phyloP scores from a whole-genome alignment of 176 grass and related monocot species.

The Canna indica region DNA sequence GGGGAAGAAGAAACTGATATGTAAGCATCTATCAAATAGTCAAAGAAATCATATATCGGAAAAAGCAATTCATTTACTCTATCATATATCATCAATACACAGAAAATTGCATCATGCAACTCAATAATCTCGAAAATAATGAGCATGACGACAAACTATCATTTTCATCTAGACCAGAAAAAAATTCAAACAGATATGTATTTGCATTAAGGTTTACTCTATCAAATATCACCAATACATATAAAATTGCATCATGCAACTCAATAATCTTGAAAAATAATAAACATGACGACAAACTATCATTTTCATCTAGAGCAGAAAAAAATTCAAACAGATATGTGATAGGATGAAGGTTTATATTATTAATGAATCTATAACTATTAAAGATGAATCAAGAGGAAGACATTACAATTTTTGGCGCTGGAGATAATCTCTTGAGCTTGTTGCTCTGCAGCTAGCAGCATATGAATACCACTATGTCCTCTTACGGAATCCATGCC shows the following conservation, averaged over 20 bases:
- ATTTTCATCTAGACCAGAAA: not conserved
- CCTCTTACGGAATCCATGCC: constrained; percentile 1
- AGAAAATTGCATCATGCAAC: not conserved
- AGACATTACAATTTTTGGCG: constrained; percentile 6
- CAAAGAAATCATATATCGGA: not conserved
- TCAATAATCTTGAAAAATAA: not conserved
- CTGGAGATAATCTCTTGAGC: not conserved
- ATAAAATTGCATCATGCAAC: not conserved
- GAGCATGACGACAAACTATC: not conserved
- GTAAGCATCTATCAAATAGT: too few relatives aligned
- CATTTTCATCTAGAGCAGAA: not conserved
- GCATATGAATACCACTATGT: constrained; percentile 7
- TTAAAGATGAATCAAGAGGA: not conserved
- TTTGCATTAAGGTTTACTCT: not conserved
- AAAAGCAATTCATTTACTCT: not conserved
- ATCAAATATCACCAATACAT: not conserved
- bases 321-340: too few relatives aligned
- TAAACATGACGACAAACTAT: not conserved
- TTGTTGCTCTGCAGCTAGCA: constrained; percentile 8
- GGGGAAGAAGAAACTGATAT: not conserved
- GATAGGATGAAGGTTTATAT: not conserved
- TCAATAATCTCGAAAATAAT: not conserved
- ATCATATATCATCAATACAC: not conserved
- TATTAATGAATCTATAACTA: not conserved
- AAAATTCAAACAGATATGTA: too few relatives aligned